phyloP scores from a whole-genome alignment of 1,139 yeast genomes.

The Saccharomyces hybrid region DNA sequence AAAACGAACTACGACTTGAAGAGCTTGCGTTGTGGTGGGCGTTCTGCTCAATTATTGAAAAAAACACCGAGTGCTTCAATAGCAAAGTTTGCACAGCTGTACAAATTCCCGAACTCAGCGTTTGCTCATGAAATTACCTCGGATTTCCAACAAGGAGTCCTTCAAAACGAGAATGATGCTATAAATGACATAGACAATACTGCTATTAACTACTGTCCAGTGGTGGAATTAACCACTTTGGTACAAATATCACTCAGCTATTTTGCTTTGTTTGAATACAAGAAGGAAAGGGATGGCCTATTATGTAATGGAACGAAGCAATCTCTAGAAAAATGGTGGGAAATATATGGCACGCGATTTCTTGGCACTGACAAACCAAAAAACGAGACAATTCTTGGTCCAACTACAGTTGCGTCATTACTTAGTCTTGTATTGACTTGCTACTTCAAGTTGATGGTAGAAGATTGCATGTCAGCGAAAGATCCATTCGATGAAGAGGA shows the following conservation, averaged over 20 bases:
- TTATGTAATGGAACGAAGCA: conserved; percentile 68
- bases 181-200: neutral
- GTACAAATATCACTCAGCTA: conserved; percentile 72
- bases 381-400: conserved; percentile 48
- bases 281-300: conserved; percentile 72
- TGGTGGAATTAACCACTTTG: conserved; percentile 62
- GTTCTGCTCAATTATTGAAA: too few relatives aligned
- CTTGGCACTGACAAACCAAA: conserved; percentile 36
- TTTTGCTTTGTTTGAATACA: conserved; percentile 57
- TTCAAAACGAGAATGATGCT: neutral
- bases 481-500: conserved; percentile 77
- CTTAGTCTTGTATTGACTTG: conserved; percentile 64
- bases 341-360: conserved; percentile 57
- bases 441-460: conserved; percentile 58
- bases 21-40: too few relatives aligned
- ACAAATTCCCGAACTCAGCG: too few relatives aligned
- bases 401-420: conserved; percentile 53
- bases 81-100: too few relatives aligned
- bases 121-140: too few relatives aligned
- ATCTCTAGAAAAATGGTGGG: conserved; percentile 81
- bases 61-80: too few relatives aligned
- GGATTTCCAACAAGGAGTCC: neutral
- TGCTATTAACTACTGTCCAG: conserved; percentile 27
- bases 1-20: too few relatives aligned
- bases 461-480: conserved; percentile 73